Base-by-base conservation (phyloP, 306 rosid species). In the Rubus parviflorus region DNA sequence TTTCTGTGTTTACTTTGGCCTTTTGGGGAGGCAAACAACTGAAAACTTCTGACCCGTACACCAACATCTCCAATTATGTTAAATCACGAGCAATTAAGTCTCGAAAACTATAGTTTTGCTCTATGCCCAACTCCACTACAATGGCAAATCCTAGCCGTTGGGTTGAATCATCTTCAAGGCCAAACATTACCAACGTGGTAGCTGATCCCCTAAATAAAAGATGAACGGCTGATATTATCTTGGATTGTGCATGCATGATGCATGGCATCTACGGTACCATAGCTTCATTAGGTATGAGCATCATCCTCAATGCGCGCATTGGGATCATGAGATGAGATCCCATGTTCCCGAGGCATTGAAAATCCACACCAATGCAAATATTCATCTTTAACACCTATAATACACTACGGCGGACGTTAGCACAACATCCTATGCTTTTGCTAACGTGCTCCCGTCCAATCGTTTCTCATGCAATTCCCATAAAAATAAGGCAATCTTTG, bases 291-390 rank as follows among this genome's bases (percentile, higher is more conserved):
- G 41, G 57, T 17, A 30, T 4, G 8, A 20, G 60, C 82, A 22
- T 76, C 54, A 52, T 35, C 69, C 57, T 74, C 72, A 13, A 68
- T 51, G 80, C 25, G 80, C 25, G 4, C 74, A 8, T 72, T 25
- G 85, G 77, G 85, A 81, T 80, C 75, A 22, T 15, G 25, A 35
- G 4, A 47, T 14, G 10, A 30, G 56, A 46, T 38, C 72, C 54
- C 65, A 4, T 71, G 25, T 73, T 73, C 54, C 43, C 77, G 3
- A 42, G 56, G 41, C 53, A 22, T 25, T 14, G 9, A 73, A n/a
- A 54, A 20, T 13, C 19, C 22, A 61, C 14, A 17, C 45, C 45
- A 63, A 14, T 2, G 45, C 10, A 14, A 45, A 4, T 5, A 45
- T 45, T 7, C 8, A 6, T 45, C 10, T 45, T 45, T 45, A 0